These are phyloP conservation scores for Geotrichum citri-aurantii DNA, from an alignment of 1,139 yeast species.

Conservation along the genomic window DNA sequence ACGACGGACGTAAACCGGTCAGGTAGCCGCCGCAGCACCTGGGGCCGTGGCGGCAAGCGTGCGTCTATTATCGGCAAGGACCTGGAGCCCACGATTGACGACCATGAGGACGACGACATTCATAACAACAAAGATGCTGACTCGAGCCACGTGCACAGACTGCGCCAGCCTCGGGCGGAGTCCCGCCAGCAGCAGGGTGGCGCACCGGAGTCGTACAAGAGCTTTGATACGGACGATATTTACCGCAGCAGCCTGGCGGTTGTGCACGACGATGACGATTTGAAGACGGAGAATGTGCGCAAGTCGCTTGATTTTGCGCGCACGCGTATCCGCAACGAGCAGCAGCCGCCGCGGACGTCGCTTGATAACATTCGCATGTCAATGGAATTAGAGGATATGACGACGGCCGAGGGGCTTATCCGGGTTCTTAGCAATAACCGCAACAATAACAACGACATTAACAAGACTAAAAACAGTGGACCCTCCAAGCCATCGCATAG, in stretches of 20 bases:
- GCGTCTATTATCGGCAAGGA: neutral
- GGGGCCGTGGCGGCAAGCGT: neutral
- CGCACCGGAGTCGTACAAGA: slow-evolving; percentile 5
- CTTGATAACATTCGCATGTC: slow-evolving; percentile 29
- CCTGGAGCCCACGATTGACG: neutral
- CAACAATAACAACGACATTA: neutral
- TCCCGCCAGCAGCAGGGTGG: neutral
- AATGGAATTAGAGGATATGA: slow-evolving; percentile 28
- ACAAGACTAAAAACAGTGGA: neutral
- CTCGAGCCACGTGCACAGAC: no score
- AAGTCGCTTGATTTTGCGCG: slow-evolving; percentile 21
- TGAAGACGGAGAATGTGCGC: slow-evolving; percentile 10
- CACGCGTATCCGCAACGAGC: slow-evolving; percentile 28
- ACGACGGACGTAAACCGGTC: neutral
- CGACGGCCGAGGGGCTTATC: slow-evolving; percentile 31
- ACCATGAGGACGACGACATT: neutral
- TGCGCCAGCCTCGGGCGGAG: neutral
- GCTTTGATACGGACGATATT: slow-evolving; percentile 14
- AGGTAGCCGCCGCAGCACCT: neutral
- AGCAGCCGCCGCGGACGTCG: slow-evolving; percentile 26
- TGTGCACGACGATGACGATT: neutral
- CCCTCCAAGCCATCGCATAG: no score
- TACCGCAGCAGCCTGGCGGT: slow-evolving; percentile 2
- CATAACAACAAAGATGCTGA: no score
- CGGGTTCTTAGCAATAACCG: slow-evolving; percentile 17